Evolutionary conservation across 129 eudicot genomes (phyloP).

Genomic region (Pseudognaphalium luteoalbum): DNA sequence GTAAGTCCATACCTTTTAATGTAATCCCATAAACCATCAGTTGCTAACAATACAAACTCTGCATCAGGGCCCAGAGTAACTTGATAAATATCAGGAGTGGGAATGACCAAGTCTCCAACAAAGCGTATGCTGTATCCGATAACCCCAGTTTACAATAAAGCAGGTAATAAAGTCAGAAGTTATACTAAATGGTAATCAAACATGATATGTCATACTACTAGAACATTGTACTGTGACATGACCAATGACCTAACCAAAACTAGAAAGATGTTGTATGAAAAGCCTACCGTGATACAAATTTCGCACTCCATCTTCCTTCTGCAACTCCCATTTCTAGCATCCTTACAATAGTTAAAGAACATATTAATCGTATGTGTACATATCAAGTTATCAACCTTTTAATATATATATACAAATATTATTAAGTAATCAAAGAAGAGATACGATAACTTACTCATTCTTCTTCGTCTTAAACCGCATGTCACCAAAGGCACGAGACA

Average conservation of each 20-base stretch:
- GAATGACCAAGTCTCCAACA: constrained; percentile 76
- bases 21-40: constrained; percentile 99
- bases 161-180: background rate
- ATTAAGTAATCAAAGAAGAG: constrained; percentile 10
- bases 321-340: constrained; percentile 84
- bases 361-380: constrained; percentile 1
- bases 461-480: constrained; percentile 90
- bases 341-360: constrained; percentile 43
- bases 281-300: constrained; percentile 83
- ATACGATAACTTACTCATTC: constrained; percentile 55
- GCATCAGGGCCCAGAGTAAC: constrained; percentile 69
- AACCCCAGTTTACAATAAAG: constrained; percentile 5
- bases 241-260: background rate
- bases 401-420: background rate
- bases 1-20: constrained; percentile 61
- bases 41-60: constrained; percentile 84
- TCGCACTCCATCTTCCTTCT: constrained; percentile 89
- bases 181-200: constrained; percentile 1
- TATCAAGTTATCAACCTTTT: constrained; percentile 4
- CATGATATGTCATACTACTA: constrained; percentile 8
- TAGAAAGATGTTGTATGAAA: constrained; percentile 11
- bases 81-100: constrained; percentile 80
- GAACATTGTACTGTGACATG: background rate
- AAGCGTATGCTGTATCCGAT: constrained; percentile 55
- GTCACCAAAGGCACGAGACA: constrained; percentile 99